Conservation (phyloP, 257 asterid species). For the Solanum sejunctum region DNA sequence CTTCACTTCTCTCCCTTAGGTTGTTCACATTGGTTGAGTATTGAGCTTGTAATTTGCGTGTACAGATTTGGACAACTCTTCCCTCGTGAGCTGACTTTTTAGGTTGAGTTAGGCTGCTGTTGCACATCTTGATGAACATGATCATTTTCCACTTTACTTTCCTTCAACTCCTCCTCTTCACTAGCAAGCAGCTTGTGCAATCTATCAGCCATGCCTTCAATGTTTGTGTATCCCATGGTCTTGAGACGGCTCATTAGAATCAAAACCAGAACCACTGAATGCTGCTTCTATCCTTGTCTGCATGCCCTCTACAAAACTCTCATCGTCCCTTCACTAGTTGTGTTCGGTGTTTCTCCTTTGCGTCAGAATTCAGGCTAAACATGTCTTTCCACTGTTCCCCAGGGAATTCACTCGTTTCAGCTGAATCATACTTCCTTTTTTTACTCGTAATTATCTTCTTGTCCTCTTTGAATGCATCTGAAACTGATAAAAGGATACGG, state of each 20-base stretch:
- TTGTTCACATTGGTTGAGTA: background rate
- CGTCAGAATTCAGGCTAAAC: background rate
- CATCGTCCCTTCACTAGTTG: background rate
- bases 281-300: background rate
- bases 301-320: background rate
- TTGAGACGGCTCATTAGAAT: background rate
- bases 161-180: background rate
- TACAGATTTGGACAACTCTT: background rate
- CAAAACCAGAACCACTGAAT: background rate
- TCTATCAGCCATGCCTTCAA: background rate
- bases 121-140: background rate
- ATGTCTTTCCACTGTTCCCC: background rate
- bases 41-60: too few species aligned
- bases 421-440: background rate
- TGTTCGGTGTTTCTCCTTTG: background rate
- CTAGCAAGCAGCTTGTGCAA: background rate
- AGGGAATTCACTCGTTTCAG: background rate
- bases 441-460: background rate
- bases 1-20: background rate
- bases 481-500: background rate
- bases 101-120: background rate
- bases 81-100: background rate
- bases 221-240: background rate
- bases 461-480: background rate
- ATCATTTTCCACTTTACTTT: background rate